A percentile compares a stretch with the other conserved stretches of the same genome.
Conservation (phyloP, 73 alveolate genomes). For the Uronychia binucleata region DNA sequence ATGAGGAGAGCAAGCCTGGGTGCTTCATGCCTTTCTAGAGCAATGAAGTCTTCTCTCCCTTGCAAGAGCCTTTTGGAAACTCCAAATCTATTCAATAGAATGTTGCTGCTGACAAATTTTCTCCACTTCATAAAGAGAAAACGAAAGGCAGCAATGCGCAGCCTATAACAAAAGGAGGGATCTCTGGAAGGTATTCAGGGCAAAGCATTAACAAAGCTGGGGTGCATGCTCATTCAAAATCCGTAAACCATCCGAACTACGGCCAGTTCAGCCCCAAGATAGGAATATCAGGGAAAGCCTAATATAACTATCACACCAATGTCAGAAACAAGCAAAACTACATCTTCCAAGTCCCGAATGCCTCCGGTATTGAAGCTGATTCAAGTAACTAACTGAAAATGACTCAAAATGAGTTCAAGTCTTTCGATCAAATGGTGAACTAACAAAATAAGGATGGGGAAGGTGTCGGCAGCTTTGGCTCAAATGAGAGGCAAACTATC, state of each 20-base stretch:
- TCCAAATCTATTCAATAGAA: too few relatives aligned
- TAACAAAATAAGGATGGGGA: not conserved
- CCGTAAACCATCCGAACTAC: not conserved
- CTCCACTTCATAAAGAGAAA: too few relatives aligned
- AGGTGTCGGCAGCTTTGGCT: too few relatives aligned
- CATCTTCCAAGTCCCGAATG: not conserved
- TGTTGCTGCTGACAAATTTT: too few relatives aligned
- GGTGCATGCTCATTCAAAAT: not conserved
- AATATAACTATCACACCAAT: not conserved
- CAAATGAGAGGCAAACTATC: not conserved
- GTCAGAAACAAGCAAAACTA: not conserved
- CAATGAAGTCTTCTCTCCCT: too few relatives aligned
- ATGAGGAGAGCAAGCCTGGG: too few relatives aligned
- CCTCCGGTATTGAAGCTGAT: not conserved
- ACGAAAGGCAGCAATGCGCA: too few relatives aligned
- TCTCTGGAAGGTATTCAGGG: not conserved
- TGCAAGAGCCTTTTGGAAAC: too few relatives aligned
- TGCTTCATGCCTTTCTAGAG: too few relatives aligned
- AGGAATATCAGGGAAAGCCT: not conserved
- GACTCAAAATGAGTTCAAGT: not conserved
- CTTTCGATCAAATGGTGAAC: not conserved
- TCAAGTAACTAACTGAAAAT: not conserved
- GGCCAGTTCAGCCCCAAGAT: not conserved
- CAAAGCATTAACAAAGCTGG: too few relatives aligned
- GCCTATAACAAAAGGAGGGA: conserved; percentile 3